Evolutionary conservation across 2,329 filamentous ascomycete species (phyloP).

Genomic region (Alternaria triticimaculans): DNA sequence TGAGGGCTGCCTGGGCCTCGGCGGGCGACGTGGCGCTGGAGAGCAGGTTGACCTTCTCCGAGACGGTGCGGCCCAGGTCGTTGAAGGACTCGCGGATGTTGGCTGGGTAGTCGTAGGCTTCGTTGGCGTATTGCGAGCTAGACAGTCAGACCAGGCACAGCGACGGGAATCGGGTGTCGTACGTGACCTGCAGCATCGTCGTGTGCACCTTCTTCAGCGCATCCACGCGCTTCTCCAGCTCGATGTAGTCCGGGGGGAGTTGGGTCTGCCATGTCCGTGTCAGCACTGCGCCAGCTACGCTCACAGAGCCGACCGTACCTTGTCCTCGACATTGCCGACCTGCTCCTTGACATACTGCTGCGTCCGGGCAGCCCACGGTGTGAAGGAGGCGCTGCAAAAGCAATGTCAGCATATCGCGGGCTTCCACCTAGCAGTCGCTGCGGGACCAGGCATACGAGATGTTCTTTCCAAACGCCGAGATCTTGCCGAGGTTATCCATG

Average conservation of each 20-base stretch:
- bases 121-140: constrained; percentile 92
- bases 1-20: constrained; percentile 93
- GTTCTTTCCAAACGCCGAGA: constrained; percentile 74
- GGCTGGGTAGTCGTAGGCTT: constrained; percentile 88
- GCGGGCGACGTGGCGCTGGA: constrained; percentile 84
- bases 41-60: constrained; percentile 91
- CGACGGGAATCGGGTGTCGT: constrained; percentile 48
- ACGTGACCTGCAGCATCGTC: constrained; percentile 97
- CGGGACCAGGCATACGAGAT: constrained; percentile 61
- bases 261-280: constrained; percentile 71
- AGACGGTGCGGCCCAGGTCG: constrained; percentile 92
- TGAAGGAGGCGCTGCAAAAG: constrained; percentile 77
- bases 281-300: constrained; percentile 20
- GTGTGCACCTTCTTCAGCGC: constrained; percentile 96
- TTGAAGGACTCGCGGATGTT: constrained; percentile 98
- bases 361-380: constrained; percentile 90
- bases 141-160: constrained; percentile 8
- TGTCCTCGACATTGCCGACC: constrained; percentile 92
- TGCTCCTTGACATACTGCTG: constrained; percentile 99
- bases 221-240: constrained; percentile 98
- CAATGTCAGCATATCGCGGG: constrained; percentile 45
- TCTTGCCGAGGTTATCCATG: constrained; percentile 79
- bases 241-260: constrained; percentile 95
- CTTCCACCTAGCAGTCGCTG: background rate
- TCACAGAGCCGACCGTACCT: constrained; percentile 62